Evolutionary conservation across 345 rosid genomes (phyloP).

Genomic region (Eucalyptus caleyi): DNA sequence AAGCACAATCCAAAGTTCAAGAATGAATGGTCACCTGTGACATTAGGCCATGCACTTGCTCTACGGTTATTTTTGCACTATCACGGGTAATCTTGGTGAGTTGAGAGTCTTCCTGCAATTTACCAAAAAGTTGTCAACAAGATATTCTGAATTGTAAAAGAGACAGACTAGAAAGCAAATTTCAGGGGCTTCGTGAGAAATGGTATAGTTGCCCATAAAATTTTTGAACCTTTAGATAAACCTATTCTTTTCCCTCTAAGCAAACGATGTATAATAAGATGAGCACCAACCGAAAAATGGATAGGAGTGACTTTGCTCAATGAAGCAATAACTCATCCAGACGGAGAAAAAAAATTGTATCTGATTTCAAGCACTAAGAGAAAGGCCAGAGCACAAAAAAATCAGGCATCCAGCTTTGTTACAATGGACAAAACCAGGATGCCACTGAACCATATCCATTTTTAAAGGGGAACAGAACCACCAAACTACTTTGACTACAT

Average conservation of each 20-base stretch:
- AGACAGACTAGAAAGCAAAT: background rate
- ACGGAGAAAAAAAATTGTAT: background rate
- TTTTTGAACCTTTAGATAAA: background rate
- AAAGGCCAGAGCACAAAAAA: background rate
- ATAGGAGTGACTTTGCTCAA: background rate
- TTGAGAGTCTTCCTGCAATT: slow-evolving; percentile 86
- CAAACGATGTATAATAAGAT: background rate
- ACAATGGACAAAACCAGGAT: background rate
- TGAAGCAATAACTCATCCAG: background rate
- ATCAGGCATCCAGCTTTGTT: background rate
- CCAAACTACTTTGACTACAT: background rate
- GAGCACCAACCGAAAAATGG: background rate
- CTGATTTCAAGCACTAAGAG: background rate
- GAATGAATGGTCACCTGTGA: slow-evolving; percentile 61
- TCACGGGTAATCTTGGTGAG: slow-evolving; percentile 97
- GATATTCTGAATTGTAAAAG: background rate
- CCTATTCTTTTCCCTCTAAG: background rate
- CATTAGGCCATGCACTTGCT: slow-evolving; percentile 98
- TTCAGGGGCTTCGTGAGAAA: background rate
- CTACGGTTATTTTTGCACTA: slow-evolving; percentile 92
- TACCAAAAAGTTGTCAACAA: background rate
- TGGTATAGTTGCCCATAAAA: background rate
- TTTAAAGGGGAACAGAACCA: background rate
- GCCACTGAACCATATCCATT: background rate
- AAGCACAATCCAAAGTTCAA: background rate